These are phyloP conservation scores for Solanum raphanifolium DNA, from an alignment of 257 asterid species.

Conservation along the genomic window DNA sequence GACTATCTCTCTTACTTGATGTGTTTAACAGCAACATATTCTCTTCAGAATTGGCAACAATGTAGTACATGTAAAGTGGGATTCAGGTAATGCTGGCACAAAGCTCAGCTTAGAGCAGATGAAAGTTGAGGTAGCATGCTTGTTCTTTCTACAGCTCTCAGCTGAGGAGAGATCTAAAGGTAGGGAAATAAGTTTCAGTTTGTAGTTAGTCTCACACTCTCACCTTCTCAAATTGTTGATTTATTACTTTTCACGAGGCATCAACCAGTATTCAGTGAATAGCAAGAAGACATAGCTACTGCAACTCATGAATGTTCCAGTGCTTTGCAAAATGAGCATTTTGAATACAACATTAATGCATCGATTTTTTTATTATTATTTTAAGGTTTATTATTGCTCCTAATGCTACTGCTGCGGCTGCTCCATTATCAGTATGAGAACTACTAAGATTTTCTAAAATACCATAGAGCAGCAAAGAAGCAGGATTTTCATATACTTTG, in stretches of 20 bases:
- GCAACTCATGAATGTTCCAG: background rate
- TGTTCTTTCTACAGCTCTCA: constrained; percentile 58
- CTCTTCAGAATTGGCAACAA: constrained; percentile 49
- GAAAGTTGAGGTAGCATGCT: constrained; percentile 79
- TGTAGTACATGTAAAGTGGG: constrained; percentile 36
- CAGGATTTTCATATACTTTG: background rate
- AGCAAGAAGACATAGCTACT: background rate
- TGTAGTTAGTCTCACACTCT: constrained; percentile 3
- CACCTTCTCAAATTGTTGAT: background rate
- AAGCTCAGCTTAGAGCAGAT: constrained; percentile 53
- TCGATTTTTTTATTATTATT: background rate
- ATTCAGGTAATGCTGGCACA: constrained; percentile 26
- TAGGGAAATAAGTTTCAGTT: constrained; percentile 12
- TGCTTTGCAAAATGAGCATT: background rate
- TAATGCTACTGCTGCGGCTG: background rate
- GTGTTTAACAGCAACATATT: constrained; percentile 44
- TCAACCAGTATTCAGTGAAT: background rate
- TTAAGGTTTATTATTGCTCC: background rate
- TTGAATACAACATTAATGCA: background rate
- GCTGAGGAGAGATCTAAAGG: constrained; percentile 69
- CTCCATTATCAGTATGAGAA: background rate
- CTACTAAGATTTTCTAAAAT: background rate
- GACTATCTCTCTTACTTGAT: constrained; percentile 4
- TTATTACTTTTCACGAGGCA: background rate
- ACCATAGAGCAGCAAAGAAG: background rate